Conservation (phyloP, 805 yeast species). For the Barnettozyma populi region DNA sequence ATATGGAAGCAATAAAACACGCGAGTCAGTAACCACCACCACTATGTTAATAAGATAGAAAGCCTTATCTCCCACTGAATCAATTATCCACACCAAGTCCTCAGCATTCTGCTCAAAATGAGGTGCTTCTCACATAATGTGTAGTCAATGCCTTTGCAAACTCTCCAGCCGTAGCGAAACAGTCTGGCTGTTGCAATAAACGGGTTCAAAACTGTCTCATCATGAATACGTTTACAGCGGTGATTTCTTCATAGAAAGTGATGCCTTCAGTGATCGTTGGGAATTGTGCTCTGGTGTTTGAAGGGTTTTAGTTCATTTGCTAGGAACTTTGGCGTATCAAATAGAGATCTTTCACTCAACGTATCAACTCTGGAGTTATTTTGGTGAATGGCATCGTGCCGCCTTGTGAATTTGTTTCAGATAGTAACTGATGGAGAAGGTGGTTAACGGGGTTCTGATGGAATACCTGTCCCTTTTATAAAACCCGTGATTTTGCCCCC, state of each 20-base stretch:
- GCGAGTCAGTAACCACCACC: not conserved
- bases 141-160: too few species aligned
- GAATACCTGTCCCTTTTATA: too few species aligned
- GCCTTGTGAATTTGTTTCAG: too few species aligned
- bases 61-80: not conserved
- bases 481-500: too few species aligned
- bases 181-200: not conserved
- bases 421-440: too few species aligned
- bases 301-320: not conserved
- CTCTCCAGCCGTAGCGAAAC: not conserved
- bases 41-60: too few species aligned
- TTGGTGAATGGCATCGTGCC: too few species aligned
- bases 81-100: not conserved
- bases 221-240: not conserved
- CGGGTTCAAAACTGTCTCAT: not conserved
- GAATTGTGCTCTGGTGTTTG: not conserved
- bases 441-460: too few species aligned
- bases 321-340: not conserved
- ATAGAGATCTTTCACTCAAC: too few species aligned
- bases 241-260: not conserved
- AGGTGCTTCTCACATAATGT: too few species aligned
- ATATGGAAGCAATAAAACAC: not conserved
- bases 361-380: too few species aligned
- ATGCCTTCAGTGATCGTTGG: not conserved
- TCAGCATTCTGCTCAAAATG: not conserved